Conservation (phyloP, 73 alveolate species). For the Stentor coeruleus region DNA sequence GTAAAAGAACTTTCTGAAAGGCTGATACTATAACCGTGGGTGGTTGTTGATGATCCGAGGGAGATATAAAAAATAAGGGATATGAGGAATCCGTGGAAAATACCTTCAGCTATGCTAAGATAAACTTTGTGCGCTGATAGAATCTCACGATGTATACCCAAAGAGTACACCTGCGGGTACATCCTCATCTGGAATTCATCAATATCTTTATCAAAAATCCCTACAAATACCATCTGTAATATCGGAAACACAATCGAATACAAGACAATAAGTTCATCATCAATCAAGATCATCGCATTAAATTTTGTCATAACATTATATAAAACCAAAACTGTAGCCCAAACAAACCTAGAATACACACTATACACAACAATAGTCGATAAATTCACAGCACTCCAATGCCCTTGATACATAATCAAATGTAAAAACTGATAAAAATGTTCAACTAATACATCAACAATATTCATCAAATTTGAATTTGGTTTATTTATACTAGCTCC, state of each 20-base stretch:
- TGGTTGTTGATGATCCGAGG: too few relatives aligned
- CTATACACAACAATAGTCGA: not conserved
- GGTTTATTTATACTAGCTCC: not conserved
- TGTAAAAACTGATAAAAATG: not conserved
- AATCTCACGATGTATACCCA: too few relatives aligned
- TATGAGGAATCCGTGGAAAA: too few relatives aligned
- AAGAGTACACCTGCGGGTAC: not conserved
- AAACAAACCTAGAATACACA: not conserved
- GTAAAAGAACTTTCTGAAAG: too few relatives aligned
- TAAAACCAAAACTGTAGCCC: not conserved
- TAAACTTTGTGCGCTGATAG: too few relatives aligned
- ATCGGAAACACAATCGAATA: not conserved
- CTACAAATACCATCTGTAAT: not conserved
- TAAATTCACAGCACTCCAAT: not conserved
- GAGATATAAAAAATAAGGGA: too few relatives aligned
- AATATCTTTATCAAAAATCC: not conserved
- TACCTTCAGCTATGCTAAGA: too few relatives aligned
- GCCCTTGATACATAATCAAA: not conserved
- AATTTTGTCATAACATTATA: not conserved
- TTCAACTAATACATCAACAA: not conserved
- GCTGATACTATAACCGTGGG: too few relatives aligned
- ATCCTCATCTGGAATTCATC: not conserved
- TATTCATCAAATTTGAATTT: not conserved
- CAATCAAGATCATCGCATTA: not conserved
- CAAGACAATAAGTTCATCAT: not conserved